phyloP scores from a whole-genome alignment of 73 alveolate species.

The Paramecium sonneborni region DNA sequence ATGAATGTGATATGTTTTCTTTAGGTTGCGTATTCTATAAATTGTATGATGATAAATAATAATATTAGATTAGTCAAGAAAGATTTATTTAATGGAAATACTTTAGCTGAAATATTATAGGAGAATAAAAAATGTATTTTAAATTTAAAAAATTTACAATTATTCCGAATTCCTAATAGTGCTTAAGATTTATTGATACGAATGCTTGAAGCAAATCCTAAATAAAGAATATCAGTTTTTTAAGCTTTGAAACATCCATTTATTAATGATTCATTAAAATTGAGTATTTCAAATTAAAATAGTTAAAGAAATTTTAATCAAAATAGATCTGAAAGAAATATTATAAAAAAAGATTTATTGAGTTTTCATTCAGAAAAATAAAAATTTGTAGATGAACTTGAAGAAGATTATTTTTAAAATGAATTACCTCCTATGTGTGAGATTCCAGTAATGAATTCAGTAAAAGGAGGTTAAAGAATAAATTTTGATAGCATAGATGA shows the following conservation, averaged over 20 bases:
- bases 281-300: background rate
- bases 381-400: background rate
- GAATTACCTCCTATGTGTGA: background rate
- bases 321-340: background rate
- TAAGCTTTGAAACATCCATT: constrained; percentile 79
- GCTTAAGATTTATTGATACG: constrained; percentile 65
- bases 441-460: constrained; percentile 23
- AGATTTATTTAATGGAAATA: background rate
- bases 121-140: background rate
- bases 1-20: constrained; percentile 52
- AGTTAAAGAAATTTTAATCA: background rate
- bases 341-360: background rate
- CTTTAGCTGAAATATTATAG: background rate
- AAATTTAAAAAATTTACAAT: background rate
- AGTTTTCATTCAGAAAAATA: background rate
- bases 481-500: background rate
- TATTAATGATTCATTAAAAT: background rate
- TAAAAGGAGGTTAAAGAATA: constrained; percentile 3
- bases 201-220: constrained; percentile 79
- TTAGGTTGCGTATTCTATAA: constrained; percentile 60
- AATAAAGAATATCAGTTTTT: constrained; percentile 78
- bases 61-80: background rate
- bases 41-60: background rate
- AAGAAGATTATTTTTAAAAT: background rate
- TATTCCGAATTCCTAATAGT: background rate